Base-by-base conservation (phyloP, 768 basidiomycete species). In the Suillus lakei region DNA sequence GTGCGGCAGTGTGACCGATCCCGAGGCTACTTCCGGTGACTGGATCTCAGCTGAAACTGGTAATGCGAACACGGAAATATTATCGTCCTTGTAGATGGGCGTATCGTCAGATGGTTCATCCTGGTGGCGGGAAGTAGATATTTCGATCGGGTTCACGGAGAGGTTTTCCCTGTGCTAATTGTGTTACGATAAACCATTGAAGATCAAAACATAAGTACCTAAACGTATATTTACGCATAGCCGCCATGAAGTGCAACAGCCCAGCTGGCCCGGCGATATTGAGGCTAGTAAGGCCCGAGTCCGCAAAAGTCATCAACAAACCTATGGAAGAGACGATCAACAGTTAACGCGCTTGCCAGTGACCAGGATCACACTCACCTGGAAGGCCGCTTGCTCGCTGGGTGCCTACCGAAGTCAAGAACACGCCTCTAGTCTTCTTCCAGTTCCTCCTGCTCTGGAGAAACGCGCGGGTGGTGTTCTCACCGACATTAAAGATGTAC, bases 401-500 rank as follows among this genome's bases (percentile, higher is more conserved):
- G 16, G 88, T 84, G 32, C 84, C 82, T 0, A 88, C 78, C 50
- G 87, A 85, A 1, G 89, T 91, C 67, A 95, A 78, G 76, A 98
- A 96, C 10, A 97, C 64, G 1, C 83, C 89, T 50, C 82, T 84
- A 5, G 91, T 82, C 69, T 86, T 91, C 73, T 83, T 87, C 84
- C 92, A 86, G 58, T 86, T 86, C 53, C 84, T 79, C 67, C 79
- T 81, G 65, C 87, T 87, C 78, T 95, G 91, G 18, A 89, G 77
- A 72, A 91, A 91, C 0, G 91, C 79, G 41, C 96, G 81, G 88
- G 50, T 89, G 2, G 91, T 88, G 65, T 91, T 91, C 76, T 98
- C 95, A 9, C 93, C 90, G 23, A 83, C 88, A 76, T 96, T 96
- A 83, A 98, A 95, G 44, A 96, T 83, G 70, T 96, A 98, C 70